Evolutionary conservation across 257 asterid genomes (phyloP).

Genomic region (Capsicum pubescens): DNA sequence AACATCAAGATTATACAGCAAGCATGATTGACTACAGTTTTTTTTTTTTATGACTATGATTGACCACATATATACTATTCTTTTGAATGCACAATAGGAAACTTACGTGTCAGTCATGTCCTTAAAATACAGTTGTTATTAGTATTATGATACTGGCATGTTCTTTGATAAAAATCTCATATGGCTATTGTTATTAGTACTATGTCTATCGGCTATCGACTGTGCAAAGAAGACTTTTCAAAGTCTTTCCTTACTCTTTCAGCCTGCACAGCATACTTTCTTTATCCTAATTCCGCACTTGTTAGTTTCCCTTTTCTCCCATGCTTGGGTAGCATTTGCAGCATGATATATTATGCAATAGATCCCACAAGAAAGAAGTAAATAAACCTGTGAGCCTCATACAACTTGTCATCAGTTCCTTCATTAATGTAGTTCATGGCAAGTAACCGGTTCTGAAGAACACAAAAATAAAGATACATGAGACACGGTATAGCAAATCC

Average conservation of each 20-base stretch:
- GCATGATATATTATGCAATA: slow-evolving; percentile 10
- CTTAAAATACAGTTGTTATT: slow-evolving; percentile 9
- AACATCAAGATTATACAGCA: neutral
- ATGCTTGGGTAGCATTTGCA: neutral
- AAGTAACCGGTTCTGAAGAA: slow-evolving; percentile 93
- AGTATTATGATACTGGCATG: neutral
- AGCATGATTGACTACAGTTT: neutral
- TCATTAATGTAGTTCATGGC: slow-evolving; percentile 99
- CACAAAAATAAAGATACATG: slow-evolving; percentile 19
- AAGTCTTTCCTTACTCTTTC: slow-evolving; percentile 3
- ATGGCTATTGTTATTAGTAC: neutral
- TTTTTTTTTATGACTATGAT: neutral
- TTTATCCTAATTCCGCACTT: neutral
- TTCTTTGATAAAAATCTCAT: slow-evolving; percentile 1
- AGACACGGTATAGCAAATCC: neutral
- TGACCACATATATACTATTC: neutral
- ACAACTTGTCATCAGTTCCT: slow-evolving; percentile 79
- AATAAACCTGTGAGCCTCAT: slow-evolving; percentile 91
- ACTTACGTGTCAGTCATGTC: slow-evolving; percentile 9
- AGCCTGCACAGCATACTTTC: slow-evolving; percentile 10
- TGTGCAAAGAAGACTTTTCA: neutral
- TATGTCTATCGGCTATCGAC: slow-evolving; percentile 15
- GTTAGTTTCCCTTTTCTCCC: neutral
- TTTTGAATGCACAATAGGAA: neutral
- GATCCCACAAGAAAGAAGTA: slow-evolving; percentile 22